These are phyloP conservation scores for Hirsutella minnesotensis DNA, from an alignment of 2,329 filamentous ascomycete genomes.

Conservation along the genomic window DNA sequence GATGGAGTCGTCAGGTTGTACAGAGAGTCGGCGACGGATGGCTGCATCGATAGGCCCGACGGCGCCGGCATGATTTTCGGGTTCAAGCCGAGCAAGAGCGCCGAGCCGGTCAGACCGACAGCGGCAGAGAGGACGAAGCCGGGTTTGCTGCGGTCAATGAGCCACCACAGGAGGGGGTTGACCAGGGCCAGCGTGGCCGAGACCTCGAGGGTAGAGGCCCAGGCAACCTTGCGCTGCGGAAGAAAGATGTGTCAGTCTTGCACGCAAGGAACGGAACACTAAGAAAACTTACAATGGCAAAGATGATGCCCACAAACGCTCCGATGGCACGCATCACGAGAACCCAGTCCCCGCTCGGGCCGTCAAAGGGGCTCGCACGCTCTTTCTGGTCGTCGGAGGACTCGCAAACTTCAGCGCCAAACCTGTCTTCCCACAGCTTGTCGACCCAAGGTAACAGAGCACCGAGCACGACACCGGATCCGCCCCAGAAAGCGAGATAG, in stretches of 20 bases:
- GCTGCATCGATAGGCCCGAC: slow-evolving; percentile 25
- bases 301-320: slow-evolving; percentile 49
- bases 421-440: slow-evolving; percentile 51
- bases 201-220: slow-evolving; percentile 90
- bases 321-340: slow-evolving; percentile 44
- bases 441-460: slow-evolving; percentile 79
- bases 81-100: slow-evolving; percentile 60
- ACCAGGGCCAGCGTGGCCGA: slow-evolving; percentile 80
- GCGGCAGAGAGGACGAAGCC: slow-evolving; percentile 70
- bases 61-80: slow-evolving; percentile 68
- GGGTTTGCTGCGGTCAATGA: slow-evolving; percentile 80
- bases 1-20: not conserved
- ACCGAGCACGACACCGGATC: slow-evolving; percentile 66
- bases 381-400: slow-evolving; percentile 16
- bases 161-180: slow-evolving; percentile 91
- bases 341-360: slow-evolving; percentile 59
- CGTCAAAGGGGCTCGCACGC: slow-evolving; percentile 16
- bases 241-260: slow-evolving; percentile 5
- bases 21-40: slow-evolving; percentile 6
- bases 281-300: slow-evolving; percentile 57
- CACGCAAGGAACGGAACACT: not conserved
- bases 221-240: slow-evolving; percentile 69
- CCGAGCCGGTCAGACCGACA: slow-evolving; percentile 64
- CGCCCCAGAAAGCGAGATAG: slow-evolving; percentile 73
- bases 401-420: slow-evolving; percentile 22